phyloP scores from a whole-genome alignment of 768 basidiomycete species.

The Cantharellus anzutake region DNA sequence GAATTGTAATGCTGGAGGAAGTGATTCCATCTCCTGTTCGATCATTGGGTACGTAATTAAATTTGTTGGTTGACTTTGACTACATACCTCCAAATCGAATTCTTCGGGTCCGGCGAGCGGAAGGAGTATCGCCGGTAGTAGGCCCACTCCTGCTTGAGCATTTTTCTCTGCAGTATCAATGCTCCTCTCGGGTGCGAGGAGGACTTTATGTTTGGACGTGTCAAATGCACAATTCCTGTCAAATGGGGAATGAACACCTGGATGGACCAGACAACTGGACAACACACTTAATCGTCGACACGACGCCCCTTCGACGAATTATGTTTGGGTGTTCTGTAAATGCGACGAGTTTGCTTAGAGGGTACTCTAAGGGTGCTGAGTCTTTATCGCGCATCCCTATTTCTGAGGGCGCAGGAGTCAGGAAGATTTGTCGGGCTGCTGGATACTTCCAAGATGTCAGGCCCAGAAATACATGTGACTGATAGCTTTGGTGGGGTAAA shows the following conservation, averaged over 20 bases:
- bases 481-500: not conserved
- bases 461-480: constrained; percentile 8
- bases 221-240: constrained; percentile 66
- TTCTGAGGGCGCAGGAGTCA: not conserved
- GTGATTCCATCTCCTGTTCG: constrained; percentile 64
- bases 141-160: constrained; percentile 58
- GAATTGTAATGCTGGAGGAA: constrained; percentile 73
- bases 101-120: constrained; percentile 93
- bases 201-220: constrained; percentile 42
- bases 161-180: constrained; percentile 33
- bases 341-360: constrained; percentile 58
- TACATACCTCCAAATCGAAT: constrained; percentile 62
- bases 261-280: not conserved
- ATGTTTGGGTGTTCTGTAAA: constrained; percentile 83
- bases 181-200: constrained; percentile 43
- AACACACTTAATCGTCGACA: constrained; percentile 68
- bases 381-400: constrained; percentile 6
- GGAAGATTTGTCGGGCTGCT: not conserved
- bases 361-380: constrained; percentile 42
- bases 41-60: not conserved
- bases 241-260: not conserved
- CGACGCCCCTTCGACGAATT: constrained; percentile 74
- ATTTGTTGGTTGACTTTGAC: not conserved
- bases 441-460: not conserved
- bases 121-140: constrained; percentile 66